Evolutionary conservation across 306 rosid species (phyloP), one percentile per base, ranked within the genome.

Genomic region (Castanea crenata): DNA sequence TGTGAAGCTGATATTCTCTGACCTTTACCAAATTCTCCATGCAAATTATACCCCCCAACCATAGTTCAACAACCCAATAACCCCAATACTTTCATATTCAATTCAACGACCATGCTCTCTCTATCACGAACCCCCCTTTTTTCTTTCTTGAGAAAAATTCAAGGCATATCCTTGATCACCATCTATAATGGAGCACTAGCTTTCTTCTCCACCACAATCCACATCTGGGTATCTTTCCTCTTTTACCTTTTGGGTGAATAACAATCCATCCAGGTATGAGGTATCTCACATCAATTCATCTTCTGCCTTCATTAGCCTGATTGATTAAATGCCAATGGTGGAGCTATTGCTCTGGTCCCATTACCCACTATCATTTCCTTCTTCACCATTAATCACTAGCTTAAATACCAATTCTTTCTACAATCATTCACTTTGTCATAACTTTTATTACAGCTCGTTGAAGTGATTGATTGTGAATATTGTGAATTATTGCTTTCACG

Each of bases 381-480:
- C 65, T 10, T 21, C 3, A n/a, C 27, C 31, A 41, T 41, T 49
- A 49, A 49, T 11, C 54, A 3, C 54, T 49, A 0, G 46, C 0
- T 8, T 41, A 41, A 41, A 41, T 41, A 41, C 11, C 46, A 41
- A 41, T 41, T 41, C 11, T 0, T 7, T 7, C 0, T 41, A 41
- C 1, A 0, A 41, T 8, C 12, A 41, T 41, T 7, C 12, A 41
- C 0, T 41, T 41, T 41, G 1, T 41, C 12, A 2, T 8, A 2
- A 41, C 46, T 41, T 41, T 41, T 41, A 0, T 0, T 1, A 41
- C 0, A 8, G 0, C 1, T 8, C 8, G 11, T 41, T 41, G 1
- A 8, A 41, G 11, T 41, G 3, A 41, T 8, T 0, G 12, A 41
- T 41, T 8, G 12, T 41, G 3, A 41, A 41, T 41, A 41, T 41